Percentiles rank a stretch among this genome's conserved stretches.
Conservation (phyloP, 2,329 filamentous ascomycete genomes). For the Drechslerella coelobrocha region DNA sequence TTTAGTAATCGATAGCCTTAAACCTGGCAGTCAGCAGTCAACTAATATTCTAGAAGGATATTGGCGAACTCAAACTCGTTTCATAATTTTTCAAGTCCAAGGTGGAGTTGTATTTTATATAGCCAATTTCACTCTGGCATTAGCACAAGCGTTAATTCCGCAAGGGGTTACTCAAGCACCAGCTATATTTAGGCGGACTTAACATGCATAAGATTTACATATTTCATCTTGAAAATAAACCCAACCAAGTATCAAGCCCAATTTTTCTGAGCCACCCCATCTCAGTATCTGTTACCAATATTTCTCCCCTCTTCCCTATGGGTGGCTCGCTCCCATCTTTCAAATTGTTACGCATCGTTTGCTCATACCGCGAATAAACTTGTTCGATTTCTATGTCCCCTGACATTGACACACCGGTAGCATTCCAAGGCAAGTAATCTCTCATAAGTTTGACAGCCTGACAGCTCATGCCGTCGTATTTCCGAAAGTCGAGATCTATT, state of each 20-base stretch:
- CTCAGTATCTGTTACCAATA: neutral
- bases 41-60: no score
- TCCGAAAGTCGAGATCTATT: constrained; percentile 19
- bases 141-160: no score
- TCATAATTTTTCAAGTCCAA: no score
- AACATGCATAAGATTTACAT: no score
- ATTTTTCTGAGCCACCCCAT: constrained; percentile 16
- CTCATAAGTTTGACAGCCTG: constrained; percentile 22
- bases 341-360: constrained; percentile 11
- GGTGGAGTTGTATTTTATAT: no score
- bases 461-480: constrained; percentile 25
- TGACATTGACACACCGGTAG: constrained; percentile 11
- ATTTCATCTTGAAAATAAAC: constrained; percentile 12
- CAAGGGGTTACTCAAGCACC: no score
- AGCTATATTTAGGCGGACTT: no score
- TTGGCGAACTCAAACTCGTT: no score
- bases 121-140: no score
- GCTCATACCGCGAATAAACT: constrained; percentile 24
- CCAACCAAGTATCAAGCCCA: constrained; percentile 8
- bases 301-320: constrained; percentile 17
- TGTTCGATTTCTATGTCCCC: constrained; percentile 19
- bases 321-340: constrained; percentile 12
- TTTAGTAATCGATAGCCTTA: no score
- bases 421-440: constrained; percentile 36
- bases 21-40: no score